Percentiles rank a stretch among this genome's conserved stretches.
These are phyloP conservation scores for Collybia sordida DNA, from an alignment of 768 basidiomycete genomes.

Conservation along the genomic window DNA sequence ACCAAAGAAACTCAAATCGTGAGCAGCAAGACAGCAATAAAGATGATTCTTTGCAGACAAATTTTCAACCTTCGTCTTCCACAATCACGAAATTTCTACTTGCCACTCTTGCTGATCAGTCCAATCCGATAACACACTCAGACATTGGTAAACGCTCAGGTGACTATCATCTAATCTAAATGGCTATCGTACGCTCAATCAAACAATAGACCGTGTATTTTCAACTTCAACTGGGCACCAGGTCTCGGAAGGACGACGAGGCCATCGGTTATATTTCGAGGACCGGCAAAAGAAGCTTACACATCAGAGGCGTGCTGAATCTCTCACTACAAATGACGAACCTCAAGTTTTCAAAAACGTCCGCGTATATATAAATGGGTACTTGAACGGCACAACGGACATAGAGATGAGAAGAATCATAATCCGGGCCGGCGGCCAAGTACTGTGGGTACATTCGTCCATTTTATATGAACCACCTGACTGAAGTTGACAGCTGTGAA, in stretches of 20 bases:
- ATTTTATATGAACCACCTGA: slow-evolving; percentile 6
- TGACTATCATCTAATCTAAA: slow-evolving; percentile 21
- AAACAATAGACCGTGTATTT: slow-evolving; percentile 49
- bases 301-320: slow-evolving; percentile 19
- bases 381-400: slow-evolving; percentile 69
- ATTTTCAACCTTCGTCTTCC: slow-evolving; percentile 31
- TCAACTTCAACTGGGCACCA: slow-evolving; percentile 73
- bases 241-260: slow-evolving; percentile 46
- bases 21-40: background rate
- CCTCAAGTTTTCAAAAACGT: slow-evolving; percentile 41
- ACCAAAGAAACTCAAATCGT: background rate
- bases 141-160: slow-evolving; percentile 63
- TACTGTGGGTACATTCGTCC: slow-evolving; percentile 48
- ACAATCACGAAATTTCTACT: slow-evolving; percentile 62
- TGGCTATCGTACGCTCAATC: background rate
- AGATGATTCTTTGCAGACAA: slow-evolving; percentile 13
- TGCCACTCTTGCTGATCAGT: slow-evolving; percentile 55
- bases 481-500: slow-evolving; percentile 23
- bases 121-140: slow-evolving; percentile 81
- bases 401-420: slow-evolving; percentile 76
- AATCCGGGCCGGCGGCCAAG: slow-evolving; percentile 61
- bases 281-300: slow-evolving; percentile 47
- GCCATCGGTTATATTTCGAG: slow-evolving; percentile 36
- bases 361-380: slow-evolving; percentile 71
- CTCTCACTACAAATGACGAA: slow-evolving; percentile 18